Percentiles rank a stretch among this genome's conserved stretches.
Evolutionary conservation across 768 basidiomycete genomes (phyloP).

Genomic region (Pleurotus sapidus): DNA sequence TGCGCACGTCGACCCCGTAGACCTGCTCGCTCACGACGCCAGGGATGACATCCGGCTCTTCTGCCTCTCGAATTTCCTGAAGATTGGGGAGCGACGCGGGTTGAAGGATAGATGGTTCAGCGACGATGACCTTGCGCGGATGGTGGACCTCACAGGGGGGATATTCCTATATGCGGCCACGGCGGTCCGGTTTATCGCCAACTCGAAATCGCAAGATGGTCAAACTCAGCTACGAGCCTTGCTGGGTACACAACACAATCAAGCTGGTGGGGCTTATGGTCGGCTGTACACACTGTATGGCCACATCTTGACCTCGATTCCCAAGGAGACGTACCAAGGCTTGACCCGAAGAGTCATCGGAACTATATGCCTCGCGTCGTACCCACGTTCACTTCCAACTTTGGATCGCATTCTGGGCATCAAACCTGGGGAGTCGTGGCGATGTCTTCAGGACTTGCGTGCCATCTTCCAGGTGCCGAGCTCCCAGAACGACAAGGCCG

Average conservation of each 20-base stretch:
- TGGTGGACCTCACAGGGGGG: constrained; percentile 1
- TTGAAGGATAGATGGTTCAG: constrained; percentile 7
- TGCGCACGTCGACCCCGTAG: neutral
- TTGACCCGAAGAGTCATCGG: constrained; percentile 7
- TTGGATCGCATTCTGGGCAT: neutral
- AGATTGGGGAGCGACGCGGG: neutral
- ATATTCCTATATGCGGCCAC: constrained; percentile 8
- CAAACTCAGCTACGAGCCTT: constrained; percentile 5
- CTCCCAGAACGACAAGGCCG: neutral
- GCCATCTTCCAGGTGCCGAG: constrained; percentile 2
- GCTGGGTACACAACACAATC: neutral
- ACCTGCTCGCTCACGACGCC: constrained; percentile 4
- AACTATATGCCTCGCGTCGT: neutral
- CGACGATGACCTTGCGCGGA: neutral
- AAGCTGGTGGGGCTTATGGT: constrained; percentile 5
- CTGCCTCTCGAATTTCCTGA: neutral
- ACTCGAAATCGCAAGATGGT: neutral
- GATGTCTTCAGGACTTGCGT: constrained; percentile 1
- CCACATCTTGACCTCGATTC: constrained; percentile 7
- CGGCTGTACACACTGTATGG: constrained; percentile 12
- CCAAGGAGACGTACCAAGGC: neutral
- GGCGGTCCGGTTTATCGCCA: neutral
- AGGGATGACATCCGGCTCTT: constrained; percentile 7
- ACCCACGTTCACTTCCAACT: neutral
- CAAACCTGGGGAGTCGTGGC: neutral